Evolutionary conservation across 148 eudicot species (phyloP).

Genomic region (Limonium bicolor): DNA sequence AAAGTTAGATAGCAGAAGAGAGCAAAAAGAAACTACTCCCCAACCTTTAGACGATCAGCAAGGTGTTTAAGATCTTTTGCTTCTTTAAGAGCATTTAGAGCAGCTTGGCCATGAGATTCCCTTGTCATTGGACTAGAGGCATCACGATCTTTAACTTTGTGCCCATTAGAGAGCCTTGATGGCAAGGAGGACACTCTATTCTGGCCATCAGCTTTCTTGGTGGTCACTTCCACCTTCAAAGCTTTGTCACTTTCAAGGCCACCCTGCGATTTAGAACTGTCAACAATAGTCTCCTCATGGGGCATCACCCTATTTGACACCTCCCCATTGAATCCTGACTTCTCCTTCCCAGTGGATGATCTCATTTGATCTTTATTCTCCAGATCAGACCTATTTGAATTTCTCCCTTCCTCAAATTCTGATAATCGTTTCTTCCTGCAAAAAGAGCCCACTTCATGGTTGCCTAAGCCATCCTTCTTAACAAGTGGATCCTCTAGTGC

Average conservation of each 20-base stretch:
- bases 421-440: conserved; percentile 13
- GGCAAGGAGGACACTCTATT: conserved; percentile 28
- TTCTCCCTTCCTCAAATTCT: conserved; percentile 22
- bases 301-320: conserved; percentile 7
- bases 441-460: conserved; percentile 13
- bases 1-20: neutral
- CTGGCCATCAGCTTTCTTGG: conserved; percentile 26
- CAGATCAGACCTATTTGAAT: conserved; percentile 23
- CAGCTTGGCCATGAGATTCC: conserved; percentile 63
- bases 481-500: conserved; percentile 15
- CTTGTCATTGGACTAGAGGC: conserved; percentile 58
- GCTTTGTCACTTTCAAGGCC: conserved; percentile 23
- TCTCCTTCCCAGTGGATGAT: conserved; percentile 26
- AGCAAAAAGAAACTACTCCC: conserved; percentile 2
- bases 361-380: conserved; percentile 22
- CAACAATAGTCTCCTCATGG: conserved; percentile 22
- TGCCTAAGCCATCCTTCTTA: conserved; percentile 13
- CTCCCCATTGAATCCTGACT: conserved; percentile 30
- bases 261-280: conserved; percentile 13
- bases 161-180: conserved; percentile 37
- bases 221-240: conserved; percentile 19
- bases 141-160: conserved; percentile 37
- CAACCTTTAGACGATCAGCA: conserved; percentile 91
- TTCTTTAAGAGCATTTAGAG: conserved; percentile 61
- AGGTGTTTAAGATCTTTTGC: conserved; percentile 84